Evolutionary conservation across 2,329 filamentous ascomycete genomes (phyloP), one percentile per base, ranked within the genome.

Genomic region (Stemphylium lycopersici): DNA sequence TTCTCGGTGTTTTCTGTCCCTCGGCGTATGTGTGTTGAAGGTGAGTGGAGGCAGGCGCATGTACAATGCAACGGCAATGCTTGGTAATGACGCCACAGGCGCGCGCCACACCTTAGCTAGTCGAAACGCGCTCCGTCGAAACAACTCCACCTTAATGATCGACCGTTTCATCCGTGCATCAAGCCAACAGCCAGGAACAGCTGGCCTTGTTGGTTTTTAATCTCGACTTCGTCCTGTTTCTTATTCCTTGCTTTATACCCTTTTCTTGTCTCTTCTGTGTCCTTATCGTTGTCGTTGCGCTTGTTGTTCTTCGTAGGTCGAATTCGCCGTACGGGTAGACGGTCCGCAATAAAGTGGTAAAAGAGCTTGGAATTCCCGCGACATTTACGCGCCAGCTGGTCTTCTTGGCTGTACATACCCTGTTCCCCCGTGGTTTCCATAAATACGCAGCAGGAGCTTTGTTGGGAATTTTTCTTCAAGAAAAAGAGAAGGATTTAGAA

Each of bases 121-220:
- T 63, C 58, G 57, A 68, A 67, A 58, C 55, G 56, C 44, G 44
- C 39, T 36, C 55, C 55, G 59, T 62, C 53, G 56, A 56, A 62
- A 51, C 58, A 63, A 57, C 61, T 58, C 62, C 61, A 64, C 55
- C 46, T 45, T 55, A 58, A 63, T 59, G 51, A 58, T 56, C 66
- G 66, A 57, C 61, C 61, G 72, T 75, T 75, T 74, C 71, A 73
- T 56, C 64, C 62, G 63, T 67, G 69, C 69, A 61, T 67, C 61
- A 60, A 64, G 33, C 55, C 55, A 47, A 56, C 62, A 59, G 47
- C 56, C 60, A 60, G 59, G 64, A 68, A 66, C 66, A 71, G 58
- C 66, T 72, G 68, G 69, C 69, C 65, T 72, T 62, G 62, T 62
- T 59, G 57, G 7, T 56, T 59, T 36, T 46, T 41, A 43, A 48